phyloP scores from a whole-genome alignment of 805 yeast species.

The Groenewaldozyma tartarivorans region DNA sequence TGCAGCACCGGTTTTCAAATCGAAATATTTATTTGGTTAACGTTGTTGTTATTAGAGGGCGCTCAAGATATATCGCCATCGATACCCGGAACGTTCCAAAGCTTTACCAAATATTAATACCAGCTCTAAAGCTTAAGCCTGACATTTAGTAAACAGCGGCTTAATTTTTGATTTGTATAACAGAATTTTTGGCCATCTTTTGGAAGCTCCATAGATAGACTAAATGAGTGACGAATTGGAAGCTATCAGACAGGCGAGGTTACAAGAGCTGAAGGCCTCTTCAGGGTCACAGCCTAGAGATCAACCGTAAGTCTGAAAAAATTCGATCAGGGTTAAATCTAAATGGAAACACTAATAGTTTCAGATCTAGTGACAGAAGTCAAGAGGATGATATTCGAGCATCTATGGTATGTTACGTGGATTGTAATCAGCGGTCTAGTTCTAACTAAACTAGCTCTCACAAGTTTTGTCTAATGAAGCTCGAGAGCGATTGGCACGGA shows the following conservation, averaged over 20 bases:
- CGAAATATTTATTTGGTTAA: too few species aligned
- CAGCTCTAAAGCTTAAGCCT: background rate
- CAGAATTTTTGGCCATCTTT: background rate
- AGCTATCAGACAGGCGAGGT: conserved; percentile 88
- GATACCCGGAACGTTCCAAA: too few species aligned
- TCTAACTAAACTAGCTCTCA: conserved; percentile 33
- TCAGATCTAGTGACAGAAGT: background rate
- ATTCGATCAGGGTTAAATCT: too few species aligned
- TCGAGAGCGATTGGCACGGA: conserved; percentile 77
- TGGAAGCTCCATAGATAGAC: too few species aligned
- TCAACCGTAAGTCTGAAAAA: too few species aligned
- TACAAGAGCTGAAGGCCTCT: conserved; percentile 59
- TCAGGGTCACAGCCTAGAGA: too few species aligned
- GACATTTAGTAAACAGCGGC: background rate
- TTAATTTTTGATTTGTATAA: background rate
- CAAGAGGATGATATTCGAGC: conserved; percentile 33
- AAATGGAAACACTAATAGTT: too few species aligned
- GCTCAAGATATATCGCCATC: too few species aligned
- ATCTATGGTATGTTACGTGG: conserved; percentile 18
- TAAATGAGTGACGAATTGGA: conserved; percentile 79
- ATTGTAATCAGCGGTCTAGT: background rate
- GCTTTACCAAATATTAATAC: too few species aligned
- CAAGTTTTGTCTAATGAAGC: conserved; percentile 77
- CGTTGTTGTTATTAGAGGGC: too few species aligned
- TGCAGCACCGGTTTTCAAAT: too few species aligned